phyloP scores from a whole-genome alignment of 2,329 filamentous ascomycete genomes.

The Paradendryphiella salina region DNA sequence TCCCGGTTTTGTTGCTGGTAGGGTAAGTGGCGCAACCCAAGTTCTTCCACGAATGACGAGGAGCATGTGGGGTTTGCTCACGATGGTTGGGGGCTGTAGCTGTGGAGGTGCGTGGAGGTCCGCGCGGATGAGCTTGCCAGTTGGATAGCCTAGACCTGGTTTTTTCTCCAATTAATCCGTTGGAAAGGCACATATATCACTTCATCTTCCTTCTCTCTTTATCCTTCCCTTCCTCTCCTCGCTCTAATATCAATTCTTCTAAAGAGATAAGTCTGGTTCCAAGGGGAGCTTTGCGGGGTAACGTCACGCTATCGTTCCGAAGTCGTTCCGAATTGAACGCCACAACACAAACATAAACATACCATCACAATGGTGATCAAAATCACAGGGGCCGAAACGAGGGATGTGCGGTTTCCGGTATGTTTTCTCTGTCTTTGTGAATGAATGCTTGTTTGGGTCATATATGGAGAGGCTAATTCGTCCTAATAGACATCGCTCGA shows the following conservation, averaged over 20 bases:
- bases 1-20: conserved; percentile 6
- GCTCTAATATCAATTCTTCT: not conserved
- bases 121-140: conserved; percentile 5
- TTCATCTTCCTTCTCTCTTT: not conserved
- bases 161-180: not conserved
- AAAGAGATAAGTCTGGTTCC: not conserved
- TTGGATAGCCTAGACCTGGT: conserved; percentile 10
- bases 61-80: conserved; percentile 15
- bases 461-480: not conserved
- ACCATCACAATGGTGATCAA: conserved; percentile 48
- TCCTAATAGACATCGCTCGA: conserved; percentile 74
- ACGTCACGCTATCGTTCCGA: conserved; percentile 8
- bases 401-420: conserved; percentile 56
- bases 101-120: conserved; percentile 3
- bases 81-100: conserved; percentile 4
- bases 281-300: conserved; percentile 9
- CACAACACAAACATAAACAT: conserved; percentile 1
- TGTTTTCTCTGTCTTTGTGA: conserved; percentile 11
- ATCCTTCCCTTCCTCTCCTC: not conserved
- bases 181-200: not conserved
- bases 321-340: conserved; percentile 7
- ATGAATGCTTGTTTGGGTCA: not conserved
- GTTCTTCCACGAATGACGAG: conserved; percentile 25
- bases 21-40: conserved; percentile 11
- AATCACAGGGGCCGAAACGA: conserved; percentile 52